Base-by-base conservation (phyloP, 108 stramenopile genomes). In the Asterionellopsis glacialis region DNA sequence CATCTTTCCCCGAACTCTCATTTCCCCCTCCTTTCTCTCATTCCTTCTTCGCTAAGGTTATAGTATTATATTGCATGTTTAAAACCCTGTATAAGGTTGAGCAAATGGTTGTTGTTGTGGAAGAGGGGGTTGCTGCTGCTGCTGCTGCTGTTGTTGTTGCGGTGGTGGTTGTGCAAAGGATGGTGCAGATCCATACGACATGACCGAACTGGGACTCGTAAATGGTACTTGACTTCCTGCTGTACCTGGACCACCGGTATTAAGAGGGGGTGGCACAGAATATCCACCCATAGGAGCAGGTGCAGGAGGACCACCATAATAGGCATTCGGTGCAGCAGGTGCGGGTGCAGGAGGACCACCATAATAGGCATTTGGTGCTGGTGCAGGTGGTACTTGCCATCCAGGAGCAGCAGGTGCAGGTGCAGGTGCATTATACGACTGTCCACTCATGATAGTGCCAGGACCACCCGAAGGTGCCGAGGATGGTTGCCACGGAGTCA, bases 81-180 rank as follows among this genome's bases (percentile, higher is more conserved):
- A 21, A 9, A 48, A 19, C 47, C 21, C 19, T 1, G 47, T 19
- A 9, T 48, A 21, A 48, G 47, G 47, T 19, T 48, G 47, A 4
- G 16, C 16, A 19, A 48, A 48, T 48, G 16, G 47, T 48, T 48
- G 47, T 19, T 48, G 47, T 21, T 48, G 21, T 48, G 47, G 19
- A 48, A 9, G 47, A 4, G 16, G 47, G 2, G 21, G 21, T 4
- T 4, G 24, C 11, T 26, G 22, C 11, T 26, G 53, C 1, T 54
- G 11, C 5, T 54, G 53, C 6, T 54, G 70, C 33, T 43, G 64
- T 27, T 51, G 64, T 27, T 51, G 59, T 49, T 57, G 54, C 9
- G 27, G 58, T 4, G 80, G 80, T 25, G 80, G 80, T 43, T 69
- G 74, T 7, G 80, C 80, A 68, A 81, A 81, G 56, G 80, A 61